A percentile compares a stretch with the other conserved stretches of the same genome.
Conservation (phyloP, 352 stramenopile genomes). For the Phytophthora litchii region DNA sequence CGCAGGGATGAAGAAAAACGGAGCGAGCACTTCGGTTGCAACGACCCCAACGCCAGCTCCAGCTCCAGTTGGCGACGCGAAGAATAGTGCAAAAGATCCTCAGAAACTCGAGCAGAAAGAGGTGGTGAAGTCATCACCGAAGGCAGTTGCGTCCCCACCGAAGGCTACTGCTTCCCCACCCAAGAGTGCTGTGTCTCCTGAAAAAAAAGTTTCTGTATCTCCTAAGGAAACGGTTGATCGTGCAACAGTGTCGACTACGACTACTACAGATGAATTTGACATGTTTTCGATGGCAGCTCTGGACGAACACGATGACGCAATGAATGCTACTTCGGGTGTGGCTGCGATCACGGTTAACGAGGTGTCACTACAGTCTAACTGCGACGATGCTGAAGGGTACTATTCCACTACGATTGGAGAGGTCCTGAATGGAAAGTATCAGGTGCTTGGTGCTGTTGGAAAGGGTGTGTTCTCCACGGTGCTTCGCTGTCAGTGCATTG, state of each 20-base stretch:
- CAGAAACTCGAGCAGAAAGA: conserved; percentile 1
- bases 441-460: conserved; percentile 93
- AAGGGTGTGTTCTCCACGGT: conserved; percentile 99
- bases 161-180: not conserved
- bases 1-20: conserved; percentile 65
- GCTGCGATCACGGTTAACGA: conserved; percentile 47
- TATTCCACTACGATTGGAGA: conserved; percentile 96
- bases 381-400: conserved; percentile 98
- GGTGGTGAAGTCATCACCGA: conserved; percentile 7
- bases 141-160: too few species aligned
- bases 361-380: conserved; percentile 86
- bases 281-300: conserved; percentile 88
- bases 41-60: conserved; percentile 9
- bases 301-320: conserved; percentile 58
- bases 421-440: conserved; percentile 91
- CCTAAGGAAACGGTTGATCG: too few species aligned
- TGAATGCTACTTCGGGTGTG: conserved; percentile 31
- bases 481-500: conserved; percentile 89
- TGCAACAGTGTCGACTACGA: too few species aligned
- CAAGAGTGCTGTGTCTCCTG: conserved; percentile 13
- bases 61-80: not conserved
- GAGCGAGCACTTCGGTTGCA: not conserved
- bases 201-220: conserved; percentile 11
- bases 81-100: conserved; percentile 1
- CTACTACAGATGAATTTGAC: conserved; percentile 75